A percentile compares a stretch with the other conserved stretches of the same genome.
These are phyloP conservation scores for Acidiella bohemica DNA, from an alignment of 495 filamentous ascomycete genomes.

Conservation along the genomic window DNA sequence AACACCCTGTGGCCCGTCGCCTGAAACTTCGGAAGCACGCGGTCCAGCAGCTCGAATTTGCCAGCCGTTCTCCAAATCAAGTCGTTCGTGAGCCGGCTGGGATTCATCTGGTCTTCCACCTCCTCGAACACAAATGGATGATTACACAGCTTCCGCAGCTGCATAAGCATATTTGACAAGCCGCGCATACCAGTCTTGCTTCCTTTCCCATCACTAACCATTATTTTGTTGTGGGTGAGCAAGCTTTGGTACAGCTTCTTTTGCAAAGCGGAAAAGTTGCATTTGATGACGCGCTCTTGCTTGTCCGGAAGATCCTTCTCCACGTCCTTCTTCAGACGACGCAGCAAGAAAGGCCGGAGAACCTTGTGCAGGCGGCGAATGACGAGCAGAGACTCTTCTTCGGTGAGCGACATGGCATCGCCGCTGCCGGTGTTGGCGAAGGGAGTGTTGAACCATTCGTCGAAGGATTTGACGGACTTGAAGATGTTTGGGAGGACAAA, in stretches of 20 bases:
- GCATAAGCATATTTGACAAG: slow-evolving; percentile 99
- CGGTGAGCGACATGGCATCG: slow-evolving; percentile 94
- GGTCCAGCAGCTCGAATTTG: slow-evolving; percentile 92
- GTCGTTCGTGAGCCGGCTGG: slow-evolving; percentile 72
- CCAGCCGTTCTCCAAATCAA: slow-evolving; percentile 89
- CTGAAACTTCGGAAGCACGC: slow-evolving; percentile 85
- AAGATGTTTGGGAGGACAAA: slow-evolving; percentile 98
- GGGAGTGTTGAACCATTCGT: slow-evolving; percentile 99
- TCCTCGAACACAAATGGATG: slow-evolving; percentile 98
- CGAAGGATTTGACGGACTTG: slow-evolving; percentile 97
- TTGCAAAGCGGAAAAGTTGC: slow-evolving; percentile 91
- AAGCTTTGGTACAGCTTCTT: slow-evolving; percentile 91
- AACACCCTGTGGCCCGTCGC: slow-evolving; percentile 79
- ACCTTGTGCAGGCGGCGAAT: slow-evolving; percentile 98
- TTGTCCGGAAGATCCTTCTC: slow-evolving; percentile 98
- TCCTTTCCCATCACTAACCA: slow-evolving; percentile 87
- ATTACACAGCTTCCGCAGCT: slow-evolving; percentile 95
- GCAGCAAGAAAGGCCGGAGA: slow-evolving; percentile 87
- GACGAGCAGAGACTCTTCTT: slow-evolving; percentile 98
- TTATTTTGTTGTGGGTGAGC: slow-evolving; percentile 83
- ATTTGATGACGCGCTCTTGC: slow-evolving; percentile 97
- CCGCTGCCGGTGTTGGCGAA: slow-evolving; percentile 97
- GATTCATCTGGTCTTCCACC: slow-evolving; percentile 97
- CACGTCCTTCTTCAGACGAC: slow-evolving; percentile 98
- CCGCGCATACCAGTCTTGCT: slow-evolving; percentile 91